phyloP scores from a whole-genome alignment of 1,284 basidiomycete species.

The Schizopora paradoxa region DNA sequence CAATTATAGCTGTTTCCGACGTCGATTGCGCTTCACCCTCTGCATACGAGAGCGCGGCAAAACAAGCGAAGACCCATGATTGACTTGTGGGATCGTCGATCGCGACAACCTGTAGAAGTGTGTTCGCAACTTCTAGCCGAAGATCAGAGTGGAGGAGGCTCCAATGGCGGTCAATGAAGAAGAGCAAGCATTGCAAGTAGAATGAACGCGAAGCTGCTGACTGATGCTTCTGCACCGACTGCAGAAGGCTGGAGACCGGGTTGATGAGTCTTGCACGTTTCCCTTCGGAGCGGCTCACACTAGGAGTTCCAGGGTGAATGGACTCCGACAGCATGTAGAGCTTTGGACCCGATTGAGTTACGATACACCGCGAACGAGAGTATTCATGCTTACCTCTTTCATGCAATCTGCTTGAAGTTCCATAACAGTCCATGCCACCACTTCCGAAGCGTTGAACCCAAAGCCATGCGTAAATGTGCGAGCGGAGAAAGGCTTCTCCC shows the following conservation, averaged over 20 bases:
- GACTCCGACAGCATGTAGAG: conserved; percentile 59
- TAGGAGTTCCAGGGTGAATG: conserved; percentile 34
- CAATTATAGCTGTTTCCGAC: neutral
- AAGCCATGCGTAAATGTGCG: conserved; percentile 66
- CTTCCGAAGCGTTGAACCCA: conserved; percentile 66
- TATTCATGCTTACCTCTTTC: conserved; percentile 44
- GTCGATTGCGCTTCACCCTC: conserved; percentile 26
- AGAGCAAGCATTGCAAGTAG: conserved; percentile 76
- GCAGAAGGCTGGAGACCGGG: conserved; percentile 55
- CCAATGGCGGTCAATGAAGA: conserved; percentile 80
- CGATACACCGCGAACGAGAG: conserved; percentile 10
- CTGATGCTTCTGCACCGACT: conserved; percentile 38
- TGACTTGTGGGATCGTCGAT: conserved; percentile 63
- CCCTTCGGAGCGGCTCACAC: conserved; percentile 25
- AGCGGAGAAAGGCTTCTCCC: conserved; percentile 45
- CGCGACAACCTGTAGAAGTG: conserved; percentile 56
- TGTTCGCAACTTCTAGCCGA: conserved; percentile 48
- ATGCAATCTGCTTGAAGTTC: conserved; percentile 83
- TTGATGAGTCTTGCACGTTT: conserved; percentile 54
- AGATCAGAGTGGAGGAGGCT: conserved; percentile 47
- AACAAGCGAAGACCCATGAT: conserved; percentile 77
- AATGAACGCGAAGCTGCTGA: conserved; percentile 38
- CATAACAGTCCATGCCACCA: conserved; percentile 74
- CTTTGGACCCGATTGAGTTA: conserved; percentile 34
- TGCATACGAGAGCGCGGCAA: conserved; percentile 61